phyloP scores from a whole-genome alignment of 164 flowering plant species.

The Santalum album region DNA sequence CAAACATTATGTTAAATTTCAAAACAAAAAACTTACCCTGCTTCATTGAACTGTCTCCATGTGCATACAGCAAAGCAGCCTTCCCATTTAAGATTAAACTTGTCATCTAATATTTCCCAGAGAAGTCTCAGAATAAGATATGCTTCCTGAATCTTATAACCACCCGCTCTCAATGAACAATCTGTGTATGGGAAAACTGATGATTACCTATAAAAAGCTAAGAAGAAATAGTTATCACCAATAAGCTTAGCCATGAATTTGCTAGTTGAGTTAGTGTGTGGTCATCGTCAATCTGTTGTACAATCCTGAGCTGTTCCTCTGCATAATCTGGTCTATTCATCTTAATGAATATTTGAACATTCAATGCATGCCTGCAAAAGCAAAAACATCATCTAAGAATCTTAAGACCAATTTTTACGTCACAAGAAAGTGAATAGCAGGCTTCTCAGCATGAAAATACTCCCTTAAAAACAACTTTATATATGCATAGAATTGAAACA shows the following conservation, averaged over 20 bases:
- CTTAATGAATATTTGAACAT: constrained; percentile 88
- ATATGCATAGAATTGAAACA: too few species aligned
- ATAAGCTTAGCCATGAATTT: constrained; percentile 87
- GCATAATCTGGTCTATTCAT: constrained; percentile 94
- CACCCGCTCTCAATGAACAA: constrained; percentile 42
- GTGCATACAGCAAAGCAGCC: constrained; percentile 95
- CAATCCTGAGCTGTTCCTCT: constrained; percentile 84
- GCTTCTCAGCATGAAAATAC: too few species aligned
- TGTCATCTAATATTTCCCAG: constrained; percentile 82
- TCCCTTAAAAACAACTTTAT: too few species aligned
- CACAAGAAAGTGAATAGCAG: too few species aligned
- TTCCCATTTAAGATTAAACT: constrained; percentile 82
- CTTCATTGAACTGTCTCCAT: constrained; percentile 94
- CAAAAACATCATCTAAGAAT: constrained; percentile 6
- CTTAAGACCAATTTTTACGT: constrained; percentile 1
- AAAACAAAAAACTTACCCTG: constrained; percentile 78
- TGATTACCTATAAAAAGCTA: not conserved
- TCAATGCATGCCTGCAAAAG: constrained; percentile 77
- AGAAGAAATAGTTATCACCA: constrained; percentile 47
- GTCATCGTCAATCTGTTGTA: constrained; percentile 97
- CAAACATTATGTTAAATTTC: constrained; percentile 1
- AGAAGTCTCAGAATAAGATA: constrained; percentile 94
- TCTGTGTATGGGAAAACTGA: not conserved
- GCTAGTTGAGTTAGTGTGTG: constrained; percentile 98
- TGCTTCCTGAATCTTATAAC: constrained; percentile 97